These are phyloP conservation scores for Fusarium pseudograminearum DNA, from an alignment of 2,329 filamentous ascomycete genomes.

Conservation along the genomic window DNA sequence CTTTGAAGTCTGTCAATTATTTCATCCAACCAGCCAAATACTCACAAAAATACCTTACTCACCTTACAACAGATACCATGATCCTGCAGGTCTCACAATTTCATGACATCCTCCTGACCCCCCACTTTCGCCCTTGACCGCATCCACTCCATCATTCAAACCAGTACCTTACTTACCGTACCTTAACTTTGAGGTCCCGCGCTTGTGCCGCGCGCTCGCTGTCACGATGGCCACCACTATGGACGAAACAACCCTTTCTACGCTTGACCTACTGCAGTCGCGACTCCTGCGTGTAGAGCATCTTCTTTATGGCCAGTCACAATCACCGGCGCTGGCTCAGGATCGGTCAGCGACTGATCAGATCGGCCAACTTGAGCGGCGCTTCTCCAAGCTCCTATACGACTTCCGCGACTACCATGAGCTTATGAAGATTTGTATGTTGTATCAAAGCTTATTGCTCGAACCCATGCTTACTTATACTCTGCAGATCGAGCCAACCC, in stretches of 20 bases:
- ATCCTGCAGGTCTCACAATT: conserved; percentile 40
- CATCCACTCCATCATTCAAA: conserved; percentile 34
- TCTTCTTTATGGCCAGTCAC: conserved; percentile 63
- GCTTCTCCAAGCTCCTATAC: conserved; percentile 63
- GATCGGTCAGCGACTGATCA: conserved; percentile 58
- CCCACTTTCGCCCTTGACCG: conserved; percentile 43
- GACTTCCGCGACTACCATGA: conserved; percentile 69
- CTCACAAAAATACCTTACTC: background rate
- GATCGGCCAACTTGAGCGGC: conserved; percentile 65
- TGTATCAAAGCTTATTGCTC: background rate
- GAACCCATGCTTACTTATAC: background rate
- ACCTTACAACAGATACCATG: conserved; percentile 25
- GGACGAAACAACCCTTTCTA: conserved; percentile 66
- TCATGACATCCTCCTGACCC: conserved; percentile 45
- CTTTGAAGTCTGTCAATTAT: background rate
- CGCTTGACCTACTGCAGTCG: conserved; percentile 67
- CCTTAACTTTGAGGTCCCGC: conserved; percentile 31
- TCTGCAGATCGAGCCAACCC: conserved; percentile 64
- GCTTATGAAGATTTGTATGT: conserved; percentile 70
- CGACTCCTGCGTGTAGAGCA: conserved; percentile 72
- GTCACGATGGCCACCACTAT: conserved; percentile 54
- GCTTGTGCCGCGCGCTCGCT: conserved; percentile 25
- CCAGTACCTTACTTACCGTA: conserved; percentile 22
- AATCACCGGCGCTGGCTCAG: conserved; percentile 50
- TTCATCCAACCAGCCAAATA: background rate